phyloP scores from a whole-genome alignment of 2,329 filamentous ascomycete species.

The Exophiala bonariae region DNA sequence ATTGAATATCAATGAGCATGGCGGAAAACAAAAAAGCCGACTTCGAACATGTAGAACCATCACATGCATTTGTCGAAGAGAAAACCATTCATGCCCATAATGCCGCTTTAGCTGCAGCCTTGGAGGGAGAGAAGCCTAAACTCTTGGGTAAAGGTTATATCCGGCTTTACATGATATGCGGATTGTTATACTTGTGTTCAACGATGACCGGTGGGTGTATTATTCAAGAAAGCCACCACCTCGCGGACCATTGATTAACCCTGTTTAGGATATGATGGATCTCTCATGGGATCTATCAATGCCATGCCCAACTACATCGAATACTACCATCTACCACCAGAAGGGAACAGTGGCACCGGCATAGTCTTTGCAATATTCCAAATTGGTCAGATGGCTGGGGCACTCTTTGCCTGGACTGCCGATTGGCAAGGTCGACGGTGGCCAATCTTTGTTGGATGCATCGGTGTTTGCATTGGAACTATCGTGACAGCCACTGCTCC shows the following conservation, averaged over 20 bases:
- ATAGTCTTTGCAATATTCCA: conserved; percentile 48
- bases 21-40: no score
- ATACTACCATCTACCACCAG: conserved; percentile 51
- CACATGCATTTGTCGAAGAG: conserved; percentile 1
- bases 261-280: conserved; percentile 42
- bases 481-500: conserved; percentile 35
- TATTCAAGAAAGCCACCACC: neutral
- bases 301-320: conserved; percentile 57
- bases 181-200: conserved; percentile 23
- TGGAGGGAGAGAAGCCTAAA: conserved; percentile 13
- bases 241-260: neutral
- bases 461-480: conserved; percentile 37
- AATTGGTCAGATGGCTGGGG: conserved; percentile 44
- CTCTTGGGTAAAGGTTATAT: conserved; percentile 20
- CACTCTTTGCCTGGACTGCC: conserved; percentile 51
- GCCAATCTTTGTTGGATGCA: conserved; percentile 35
- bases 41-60: no score
- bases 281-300: conserved; percentile 58
- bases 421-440: conserved; percentile 52
- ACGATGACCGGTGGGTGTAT: conserved; percentile 20
- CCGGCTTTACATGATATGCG: conserved; percentile 19
- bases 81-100: conserved; percentile 12
- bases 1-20: no score
- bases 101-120: conserved; percentile 6
- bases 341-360: conserved; percentile 34